A percentile compares a stretch with the other conserved stretches of the same genome.
These are phyloP conservation scores for Didymella exigua DNA, from an alignment of 2,329 filamentous ascomycete species.

Conservation along the genomic window DNA sequence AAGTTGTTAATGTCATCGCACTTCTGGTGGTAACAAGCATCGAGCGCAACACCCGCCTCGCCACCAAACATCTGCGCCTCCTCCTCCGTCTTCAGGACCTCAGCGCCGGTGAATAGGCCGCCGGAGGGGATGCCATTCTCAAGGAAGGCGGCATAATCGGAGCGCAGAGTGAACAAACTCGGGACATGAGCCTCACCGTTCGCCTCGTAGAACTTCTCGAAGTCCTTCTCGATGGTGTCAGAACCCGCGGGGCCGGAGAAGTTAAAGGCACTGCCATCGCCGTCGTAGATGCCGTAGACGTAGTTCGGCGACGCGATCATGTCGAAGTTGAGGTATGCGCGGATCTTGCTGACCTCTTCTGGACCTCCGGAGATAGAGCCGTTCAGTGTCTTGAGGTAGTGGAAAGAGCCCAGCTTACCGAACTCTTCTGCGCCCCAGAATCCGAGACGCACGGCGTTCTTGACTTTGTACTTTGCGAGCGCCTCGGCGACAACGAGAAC, in stretches of 20 bases:
- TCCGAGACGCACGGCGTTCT: constrained; percentile 50
- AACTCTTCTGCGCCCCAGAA: constrained; percentile 52
- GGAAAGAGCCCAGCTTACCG: constrained; percentile 47
- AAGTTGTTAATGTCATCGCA: constrained; percentile 48
- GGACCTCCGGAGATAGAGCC: constrained; percentile 36
- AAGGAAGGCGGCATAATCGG: constrained; percentile 51
- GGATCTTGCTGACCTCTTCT: constrained; percentile 46
- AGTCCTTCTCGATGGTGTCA: constrained; percentile 44
- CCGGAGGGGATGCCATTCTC: constrained; percentile 49
- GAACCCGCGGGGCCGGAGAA: constrained; percentile 45
- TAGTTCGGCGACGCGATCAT: constrained; percentile 52
- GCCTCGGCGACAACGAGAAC: constrained; percentile 48
- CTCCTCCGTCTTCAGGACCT: constrained; percentile 48
- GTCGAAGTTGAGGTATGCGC: constrained; percentile 53
- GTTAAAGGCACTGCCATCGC: constrained; percentile 47
- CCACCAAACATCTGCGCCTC: constrained; percentile 47
- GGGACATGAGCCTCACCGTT: constrained; percentile 41
- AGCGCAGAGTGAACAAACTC: constrained; percentile 47
- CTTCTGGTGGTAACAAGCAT: constrained; percentile 47
- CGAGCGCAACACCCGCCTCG: constrained; percentile 45
- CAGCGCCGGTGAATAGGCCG: constrained; percentile 50
- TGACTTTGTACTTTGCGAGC: constrained; percentile 48
- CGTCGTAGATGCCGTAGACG: constrained; percentile 49
- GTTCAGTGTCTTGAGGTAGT: constrained; percentile 48
- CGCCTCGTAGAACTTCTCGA: constrained; percentile 45